Evolutionary conservation across 1,284 basidiomycete genomes (phyloP).

Genomic region (Rhizoctonia solani): DNA sequence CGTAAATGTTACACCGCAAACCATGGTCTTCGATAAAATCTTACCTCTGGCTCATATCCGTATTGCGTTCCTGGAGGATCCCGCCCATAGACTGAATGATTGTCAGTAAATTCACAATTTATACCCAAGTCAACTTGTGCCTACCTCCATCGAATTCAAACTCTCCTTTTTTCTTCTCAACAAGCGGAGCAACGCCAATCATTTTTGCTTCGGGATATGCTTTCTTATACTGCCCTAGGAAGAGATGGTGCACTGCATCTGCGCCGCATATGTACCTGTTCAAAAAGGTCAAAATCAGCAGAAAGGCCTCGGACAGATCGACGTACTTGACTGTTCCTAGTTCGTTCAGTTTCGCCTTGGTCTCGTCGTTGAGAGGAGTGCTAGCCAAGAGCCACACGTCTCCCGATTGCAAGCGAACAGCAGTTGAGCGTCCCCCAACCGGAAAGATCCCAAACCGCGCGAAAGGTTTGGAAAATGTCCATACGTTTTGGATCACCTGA

Average conservation of each 20-base stretch:
- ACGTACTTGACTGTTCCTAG: slow-evolving; percentile 77
- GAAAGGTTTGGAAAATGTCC: slow-evolving; percentile 80
- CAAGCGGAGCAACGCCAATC: slow-evolving; percentile 63
- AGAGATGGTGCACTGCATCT: slow-evolving; percentile 68
- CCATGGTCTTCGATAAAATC: no score
- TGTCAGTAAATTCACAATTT: neutral
- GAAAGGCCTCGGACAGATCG: neutral
- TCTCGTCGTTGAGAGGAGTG: slow-evolving; percentile 74
- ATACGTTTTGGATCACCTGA: slow-evolving; percentile 65
- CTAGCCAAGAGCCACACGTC: slow-evolving; percentile 87
- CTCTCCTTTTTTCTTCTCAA: slow-evolving; percentile 51
- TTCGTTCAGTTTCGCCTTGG: slow-evolving; percentile 68
- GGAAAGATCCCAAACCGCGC: slow-evolving; percentile 68
- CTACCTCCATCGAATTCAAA: slow-evolving; percentile 64
- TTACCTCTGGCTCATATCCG: slow-evolving; percentile 84
- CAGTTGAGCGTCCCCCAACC: slow-evolving; percentile 82
- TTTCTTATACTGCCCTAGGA: slow-evolving; percentile 69
- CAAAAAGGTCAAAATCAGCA: neutral
- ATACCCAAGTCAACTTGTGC: slow-evolving; percentile 38
- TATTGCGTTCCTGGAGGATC: slow-evolving; percentile 68
- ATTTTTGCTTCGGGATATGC: slow-evolving; percentile 79
- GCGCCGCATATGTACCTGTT: slow-evolving; percentile 67
- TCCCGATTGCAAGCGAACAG: slow-evolving; percentile 70
- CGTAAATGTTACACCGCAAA: neutral
- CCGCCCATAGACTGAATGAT: slow-evolving; percentile 59